These are phyloP conservation scores for Tetrastigma voinierianum DNA, from an alignment of 164 flowering plant genomes.

Conservation along the genomic window DNA sequence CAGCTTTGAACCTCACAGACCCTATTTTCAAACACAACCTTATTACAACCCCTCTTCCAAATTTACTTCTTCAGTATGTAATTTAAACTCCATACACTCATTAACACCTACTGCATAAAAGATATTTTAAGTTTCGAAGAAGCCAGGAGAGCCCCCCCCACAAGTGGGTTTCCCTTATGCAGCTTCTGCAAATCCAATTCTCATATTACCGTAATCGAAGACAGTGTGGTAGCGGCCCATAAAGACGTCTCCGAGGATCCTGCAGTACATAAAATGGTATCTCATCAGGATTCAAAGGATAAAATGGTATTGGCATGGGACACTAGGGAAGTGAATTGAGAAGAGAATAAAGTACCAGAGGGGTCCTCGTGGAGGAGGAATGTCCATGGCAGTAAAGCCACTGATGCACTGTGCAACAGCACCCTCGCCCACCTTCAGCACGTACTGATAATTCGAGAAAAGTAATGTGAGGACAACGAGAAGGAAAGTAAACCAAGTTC, in stretches of 20 bases:
- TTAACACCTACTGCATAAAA: no score
- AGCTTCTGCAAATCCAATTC: conserved; percentile 67
- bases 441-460: conserved; percentile 40
- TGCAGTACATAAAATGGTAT: conserved; percentile 17
- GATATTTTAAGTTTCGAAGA: no score
- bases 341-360: conserved; percentile 47
- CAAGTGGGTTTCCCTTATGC: conserved; percentile 25
- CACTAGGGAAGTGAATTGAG: background rate
- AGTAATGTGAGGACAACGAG: background rate
- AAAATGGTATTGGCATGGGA: background rate
- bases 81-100: no score
- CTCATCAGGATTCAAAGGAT: background rate
- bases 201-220: conserved; percentile 46
- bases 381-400: conserved; percentile 64
- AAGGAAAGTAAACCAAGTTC: background rate
- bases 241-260: conserved; percentile 68
- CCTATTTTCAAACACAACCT: no score
- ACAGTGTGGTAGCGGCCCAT: conserved; percentile 72
- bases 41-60: no score
- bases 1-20: no score
- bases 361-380: conserved; percentile 80
- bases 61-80: no score
- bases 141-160: background rate
- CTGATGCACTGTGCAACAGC: conserved; percentile 68
- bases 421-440: conserved; percentile 71